These are phyloP conservation scores for Neurospora sp. DNA, from an alignment of 495 filamentous ascomycete genomes.

Conservation along the genomic window DNA sequence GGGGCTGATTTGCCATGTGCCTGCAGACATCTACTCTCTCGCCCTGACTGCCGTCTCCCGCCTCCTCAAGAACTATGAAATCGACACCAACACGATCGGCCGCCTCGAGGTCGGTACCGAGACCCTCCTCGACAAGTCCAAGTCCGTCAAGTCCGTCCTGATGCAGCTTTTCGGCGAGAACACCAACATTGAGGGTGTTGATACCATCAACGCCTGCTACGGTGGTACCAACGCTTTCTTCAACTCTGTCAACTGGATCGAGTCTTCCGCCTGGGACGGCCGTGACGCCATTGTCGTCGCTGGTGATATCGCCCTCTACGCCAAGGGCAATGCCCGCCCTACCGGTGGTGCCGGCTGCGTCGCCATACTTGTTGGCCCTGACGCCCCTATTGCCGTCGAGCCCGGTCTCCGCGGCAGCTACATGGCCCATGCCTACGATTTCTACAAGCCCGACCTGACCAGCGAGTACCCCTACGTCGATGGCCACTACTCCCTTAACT, in stretches of 20 bases:
- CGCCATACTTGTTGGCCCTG: conserved; percentile 86
- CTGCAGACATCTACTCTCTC: conserved; percentile 93
- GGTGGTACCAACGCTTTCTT: conserved; percentile 96
- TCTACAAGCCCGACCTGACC: conserved; percentile 97
- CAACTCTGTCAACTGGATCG: conserved; percentile 95
- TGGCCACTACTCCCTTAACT: conserved; percentile 87
- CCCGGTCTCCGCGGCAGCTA: conserved; percentile 86
- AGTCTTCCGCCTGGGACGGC: conserved; percentile 97
- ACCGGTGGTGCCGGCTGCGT: conserved; percentile 94
- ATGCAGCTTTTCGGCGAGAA: conserved; percentile 91
- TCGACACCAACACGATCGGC: conserved; percentile 83
- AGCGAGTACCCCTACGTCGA: conserved; percentile 98
- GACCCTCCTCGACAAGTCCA: conserved; percentile 98
- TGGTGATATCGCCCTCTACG: conserved; percentile 96
- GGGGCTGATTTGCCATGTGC: conserved; percentile 15
- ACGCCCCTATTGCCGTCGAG: conserved; percentile 87
- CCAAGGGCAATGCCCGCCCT: conserved; percentile 88
- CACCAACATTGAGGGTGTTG: conserved; percentile 91
- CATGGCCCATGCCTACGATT: conserved; percentile 94
- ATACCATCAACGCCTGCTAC: conserved; percentile 97
- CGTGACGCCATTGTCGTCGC: conserved; percentile 87
- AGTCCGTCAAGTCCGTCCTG: conserved; percentile 98
- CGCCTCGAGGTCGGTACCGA: conserved; percentile 96
- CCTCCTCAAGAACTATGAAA: conserved; percentile 84
- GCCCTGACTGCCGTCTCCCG: conserved; percentile 80